Percentiles rank a stretch among this genome's conserved stretches.
phyloP scores from a whole-genome alignment of 345 rosid genomes.

The Theobroma cacao region DNA sequence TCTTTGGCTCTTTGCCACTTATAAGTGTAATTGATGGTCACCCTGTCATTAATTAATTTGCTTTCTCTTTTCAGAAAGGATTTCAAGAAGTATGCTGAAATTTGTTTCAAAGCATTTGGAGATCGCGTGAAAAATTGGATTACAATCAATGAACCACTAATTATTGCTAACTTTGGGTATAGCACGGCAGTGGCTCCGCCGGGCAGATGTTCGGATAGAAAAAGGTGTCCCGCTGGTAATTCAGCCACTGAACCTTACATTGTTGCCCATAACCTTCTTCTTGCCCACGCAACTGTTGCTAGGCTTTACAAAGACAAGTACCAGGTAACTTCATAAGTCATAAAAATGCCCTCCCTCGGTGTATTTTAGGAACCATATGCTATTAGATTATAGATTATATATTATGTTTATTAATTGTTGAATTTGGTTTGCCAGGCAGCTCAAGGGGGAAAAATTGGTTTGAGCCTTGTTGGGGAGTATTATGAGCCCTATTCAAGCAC shows the following conservation, averaged over 20 bases:
- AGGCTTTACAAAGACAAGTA: slow-evolving; percentile 35
- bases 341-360: not conserved
- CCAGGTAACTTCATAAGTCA: slow-evolving; percentile 23
- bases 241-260: slow-evolving; percentile 44
- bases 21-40: not conserved
- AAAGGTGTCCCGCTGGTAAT: slow-evolving; percentile 24
- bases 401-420: not conserved
- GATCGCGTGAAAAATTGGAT: slow-evolving; percentile 48
- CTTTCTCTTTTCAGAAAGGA: slow-evolving; percentile 30
- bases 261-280: slow-evolving; percentile 33
- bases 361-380: not conserved
- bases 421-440: slow-evolving; percentile 11
- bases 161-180: slow-evolving; percentile 26
- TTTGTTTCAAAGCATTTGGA: slow-evolving; percentile 41
- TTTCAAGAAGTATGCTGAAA: slow-evolving; percentile 39
- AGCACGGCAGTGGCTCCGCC: slow-evolving; percentile 23
- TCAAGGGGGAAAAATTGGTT: slow-evolving; percentile 46
- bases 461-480: slow-evolving; percentile 30
- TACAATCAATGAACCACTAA: slow-evolving; percentile 45
- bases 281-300: slow-evolving; percentile 45
- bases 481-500: slow-evolving; percentile 36
- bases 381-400: not conserved
- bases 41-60: not conserved
- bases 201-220: slow-evolving; percentile 28
- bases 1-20: not conserved